Evolutionary conservation across 1,284 basidiomycete genomes (phyloP), one percentile per base, ranked within the genome.

Genomic region (Ceratobasidium sp.): DNA sequence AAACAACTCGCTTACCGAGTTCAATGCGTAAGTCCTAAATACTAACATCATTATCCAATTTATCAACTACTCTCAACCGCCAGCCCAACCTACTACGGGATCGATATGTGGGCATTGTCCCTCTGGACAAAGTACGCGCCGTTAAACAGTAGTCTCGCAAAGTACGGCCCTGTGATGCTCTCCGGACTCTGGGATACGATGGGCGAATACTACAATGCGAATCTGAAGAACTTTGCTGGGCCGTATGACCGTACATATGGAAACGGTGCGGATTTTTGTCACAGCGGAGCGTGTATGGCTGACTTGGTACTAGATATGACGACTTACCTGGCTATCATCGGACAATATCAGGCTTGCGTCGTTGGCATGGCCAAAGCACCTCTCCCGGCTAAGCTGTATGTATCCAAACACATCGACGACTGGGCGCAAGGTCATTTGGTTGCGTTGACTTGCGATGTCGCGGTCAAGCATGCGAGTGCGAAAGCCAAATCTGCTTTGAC

Each of bases 191-290:
- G 61, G 61, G 61, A 64, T 4, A 64, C 61, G 1, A 64, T 64
- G 45, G 61, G 61, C 12, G 61, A 64, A n/a, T 64, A 64, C 46
- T 64, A 64, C 30, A 64, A 64, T 28, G 61, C 61, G 14, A 64
- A 64, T 36, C 61, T 64, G 26, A 64, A 64, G 32, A 64, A 64
- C 30, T 64, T 64, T 23, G 61, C 45, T n/a, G 61, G 61, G 30
- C 61, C 61, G 36, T 64, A 64, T 28, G 61, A 64, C 32, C 61
- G 61, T 1, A 64, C 61, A 6, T 64, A 64, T 43, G 61, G 61
- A 34, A 64, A 64, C n/a, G 61, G 61, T 64, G n/a, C 21, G 46
- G 4, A 10, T 6, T 41, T 12, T 18, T 14, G 16, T 14, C 1
- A 36, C 30, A 8, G 9, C 5, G 10, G 43, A 50, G 34, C 23